Percentiles rank a stretch among this genome's conserved stretches.
Evolutionary conservation across 2,329 filamentous ascomycete species (phyloP).

Genomic region (Fusarium ramigenum): DNA sequence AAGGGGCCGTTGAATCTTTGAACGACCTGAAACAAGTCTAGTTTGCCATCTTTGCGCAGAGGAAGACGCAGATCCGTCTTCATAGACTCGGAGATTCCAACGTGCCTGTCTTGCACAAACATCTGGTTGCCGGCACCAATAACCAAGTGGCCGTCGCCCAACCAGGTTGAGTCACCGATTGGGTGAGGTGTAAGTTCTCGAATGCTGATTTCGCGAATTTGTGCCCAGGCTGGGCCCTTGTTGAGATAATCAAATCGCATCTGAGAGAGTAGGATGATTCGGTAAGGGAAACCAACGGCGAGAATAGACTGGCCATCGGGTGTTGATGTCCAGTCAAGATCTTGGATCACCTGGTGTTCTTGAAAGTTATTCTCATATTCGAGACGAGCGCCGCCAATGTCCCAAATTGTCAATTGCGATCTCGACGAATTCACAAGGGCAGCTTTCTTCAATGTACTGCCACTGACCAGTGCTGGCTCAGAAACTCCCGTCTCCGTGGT

Average conservation of each 20-base stretch:
- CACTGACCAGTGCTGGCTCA: slow-evolving; percentile 81
- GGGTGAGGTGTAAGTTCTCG: slow-evolving; percentile 85
- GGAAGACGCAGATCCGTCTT: slow-evolving; percentile 62
- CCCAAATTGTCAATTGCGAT: slow-evolving; percentile 89
- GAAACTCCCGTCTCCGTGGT: slow-evolving; percentile 80
- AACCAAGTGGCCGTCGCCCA: slow-evolving; percentile 84
- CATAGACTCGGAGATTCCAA: slow-evolving; percentile 70
- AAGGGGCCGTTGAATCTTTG: slow-evolving; percentile 86
- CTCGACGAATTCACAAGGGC: slow-evolving; percentile 80
- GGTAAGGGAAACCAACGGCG: slow-evolving; percentile 90
- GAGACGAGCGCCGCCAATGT: slow-evolving; percentile 80
- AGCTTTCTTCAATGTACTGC: slow-evolving; percentile 86
- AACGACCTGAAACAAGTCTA: slow-evolving; percentile 83
- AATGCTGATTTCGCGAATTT: slow-evolving; percentile 83
- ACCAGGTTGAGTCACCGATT: slow-evolving; percentile 93
- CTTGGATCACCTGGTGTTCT: slow-evolving; percentile 77
- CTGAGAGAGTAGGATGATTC: slow-evolving; percentile 83
- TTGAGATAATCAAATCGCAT: slow-evolving; percentile 93
- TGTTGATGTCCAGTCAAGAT: slow-evolving; percentile 94
- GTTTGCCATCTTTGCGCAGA: slow-evolving; percentile 58
- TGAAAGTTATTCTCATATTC: slow-evolving; percentile 83
- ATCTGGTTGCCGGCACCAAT: slow-evolving; percentile 92
- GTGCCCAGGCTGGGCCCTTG: slow-evolving; percentile 87
- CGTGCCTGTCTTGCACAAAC: slow-evolving; percentile 82
- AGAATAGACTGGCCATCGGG: slow-evolving; percentile 89